A percentile compares a stretch with the other conserved stretches of the same genome.
Conservation (phyloP, 2,329 filamentous ascomycete genomes). For the Nemania sp. region DNA sequence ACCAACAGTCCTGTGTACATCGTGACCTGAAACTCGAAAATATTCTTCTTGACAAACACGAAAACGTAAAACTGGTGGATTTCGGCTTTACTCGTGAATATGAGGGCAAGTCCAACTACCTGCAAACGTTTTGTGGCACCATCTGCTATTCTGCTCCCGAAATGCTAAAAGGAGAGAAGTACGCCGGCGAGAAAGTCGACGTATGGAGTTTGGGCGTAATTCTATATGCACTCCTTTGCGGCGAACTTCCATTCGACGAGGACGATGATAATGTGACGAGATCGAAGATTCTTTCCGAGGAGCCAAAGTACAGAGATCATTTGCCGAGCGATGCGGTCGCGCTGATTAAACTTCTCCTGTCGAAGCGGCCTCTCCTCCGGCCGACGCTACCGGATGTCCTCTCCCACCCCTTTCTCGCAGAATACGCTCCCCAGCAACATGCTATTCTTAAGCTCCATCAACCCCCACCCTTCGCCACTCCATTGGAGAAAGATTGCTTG, state of each 20-base stretch:
- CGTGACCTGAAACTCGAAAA: constrained; percentile 96
- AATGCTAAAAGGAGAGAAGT: constrained; percentile 98
- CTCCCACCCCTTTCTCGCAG: constrained; percentile 81
- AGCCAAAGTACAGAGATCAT: constrained; percentile 81
- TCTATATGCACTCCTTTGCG: constrained; percentile 78
- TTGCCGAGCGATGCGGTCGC: constrained; percentile 77
- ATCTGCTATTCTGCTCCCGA: constrained; percentile 97
- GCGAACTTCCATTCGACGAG: constrained; percentile 92
- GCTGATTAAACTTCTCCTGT: constrained; percentile 78
- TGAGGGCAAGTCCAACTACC: constrained; percentile 88
- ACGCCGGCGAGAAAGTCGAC: constrained; percentile 96
- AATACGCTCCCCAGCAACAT: constrained; percentile 85
- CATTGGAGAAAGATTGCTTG: constrained; percentile 86
- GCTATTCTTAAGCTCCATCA: constrained; percentile 83
- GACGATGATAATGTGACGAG: constrained; percentile 91
- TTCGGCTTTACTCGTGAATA: constrained; percentile 99
- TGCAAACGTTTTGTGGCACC: constrained; percentile 97
- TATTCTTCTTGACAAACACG: constrained; percentile 92
- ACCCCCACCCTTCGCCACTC: constrained; percentile 79
- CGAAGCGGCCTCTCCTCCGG: constrained; percentile 83
- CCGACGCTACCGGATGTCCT: constrained; percentile 85
- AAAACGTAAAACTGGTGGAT: constrained; percentile 96
- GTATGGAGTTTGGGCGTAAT: constrained; percentile 92
- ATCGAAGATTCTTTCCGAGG: constrained; percentile 78
- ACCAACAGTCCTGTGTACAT: constrained; percentile 93